Conservation (phyloP, 2,329 filamentous ascomycete species). For the Ophiostoma fasciatum region DNA sequence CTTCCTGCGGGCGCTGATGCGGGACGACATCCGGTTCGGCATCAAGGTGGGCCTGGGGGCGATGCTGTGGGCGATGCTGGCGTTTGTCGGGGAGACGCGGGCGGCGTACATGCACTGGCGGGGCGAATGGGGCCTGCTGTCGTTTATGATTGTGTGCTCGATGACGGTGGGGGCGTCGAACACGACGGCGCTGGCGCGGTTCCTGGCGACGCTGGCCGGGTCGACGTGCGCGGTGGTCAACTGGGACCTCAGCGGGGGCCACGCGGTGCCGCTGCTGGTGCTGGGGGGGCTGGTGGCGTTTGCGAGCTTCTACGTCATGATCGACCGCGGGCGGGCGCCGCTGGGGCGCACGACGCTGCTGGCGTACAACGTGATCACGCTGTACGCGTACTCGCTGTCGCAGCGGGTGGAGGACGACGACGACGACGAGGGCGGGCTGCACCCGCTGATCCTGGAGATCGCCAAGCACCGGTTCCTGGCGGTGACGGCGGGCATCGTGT, state of each 20-base stretch:
- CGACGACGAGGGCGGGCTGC: conserved; percentile 73
- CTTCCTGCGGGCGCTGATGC: conserved; percentile 31
- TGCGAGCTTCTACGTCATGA: conserved; percentile 78
- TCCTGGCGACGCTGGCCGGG: conserved; percentile 74
- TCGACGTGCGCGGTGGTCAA: conserved; percentile 58
- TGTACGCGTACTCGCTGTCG: conserved; percentile 86
- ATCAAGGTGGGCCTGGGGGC: conserved; percentile 90
- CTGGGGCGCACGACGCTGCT: conserved; percentile 88
- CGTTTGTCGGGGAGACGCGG: conserved; percentile 66
- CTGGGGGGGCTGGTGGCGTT: conserved; percentile 71
- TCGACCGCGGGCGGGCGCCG: conserved; percentile 70
- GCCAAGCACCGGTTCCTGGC: conserved; percentile 75
- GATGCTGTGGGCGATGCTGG: conserved; percentile 73
- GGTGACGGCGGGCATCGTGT: conserved; percentile 74
- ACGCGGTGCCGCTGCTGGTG: conserved; percentile 60
- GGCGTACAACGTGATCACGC: conserved; percentile 86
- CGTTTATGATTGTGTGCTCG: conserved; percentile 94
- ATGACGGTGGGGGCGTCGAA: conserved; percentile 97
- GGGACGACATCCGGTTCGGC: conserved; percentile 57
- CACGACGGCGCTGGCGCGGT: conserved; percentile 75
- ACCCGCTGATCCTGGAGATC: conserved; percentile 78
- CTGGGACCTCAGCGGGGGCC: conserved; percentile 64
- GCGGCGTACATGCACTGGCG: conserved; percentile 77
- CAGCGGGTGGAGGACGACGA: conserved; percentile 67
- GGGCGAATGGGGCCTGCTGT: conserved; percentile 91